phyloP scores from a whole-genome alignment of 2,329 filamentous ascomycete genomes.

The Apiospora rasikravindrae region DNA sequence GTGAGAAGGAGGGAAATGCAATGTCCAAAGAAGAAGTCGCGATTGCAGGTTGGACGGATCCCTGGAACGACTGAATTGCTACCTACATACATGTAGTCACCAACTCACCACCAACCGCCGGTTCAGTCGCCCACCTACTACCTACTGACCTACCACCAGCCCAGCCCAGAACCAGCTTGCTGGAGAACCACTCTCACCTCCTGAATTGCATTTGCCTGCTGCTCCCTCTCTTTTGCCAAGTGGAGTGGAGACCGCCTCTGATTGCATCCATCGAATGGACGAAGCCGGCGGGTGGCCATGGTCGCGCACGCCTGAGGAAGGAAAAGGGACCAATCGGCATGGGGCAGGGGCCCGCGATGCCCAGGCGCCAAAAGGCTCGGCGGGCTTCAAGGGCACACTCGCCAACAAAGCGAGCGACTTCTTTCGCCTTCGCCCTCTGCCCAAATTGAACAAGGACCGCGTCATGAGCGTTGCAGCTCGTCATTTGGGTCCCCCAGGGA shows the following conservation, averaged over 20 bases:
- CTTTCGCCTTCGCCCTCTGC: background rate
- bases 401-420: too few species aligned
- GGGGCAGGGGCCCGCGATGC: background rate
- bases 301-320: background rate
- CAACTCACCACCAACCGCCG: too few species aligned
- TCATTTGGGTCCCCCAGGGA: background rate
- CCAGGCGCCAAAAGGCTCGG: conserved; percentile 13
- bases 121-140: background rate
- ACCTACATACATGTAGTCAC: too few species aligned
- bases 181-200: background rate
- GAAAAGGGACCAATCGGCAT: background rate
- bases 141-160: too few species aligned
- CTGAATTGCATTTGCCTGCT: background rate
- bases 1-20: background rate
- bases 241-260: background rate
- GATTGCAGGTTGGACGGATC: background rate
- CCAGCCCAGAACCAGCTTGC: too few species aligned
- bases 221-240: background rate
- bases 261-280: background rate
- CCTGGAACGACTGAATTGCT: background rate
- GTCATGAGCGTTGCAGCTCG: background rate
- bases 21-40: background rate
- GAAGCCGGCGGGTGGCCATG: background rate
- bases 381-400: background rate
- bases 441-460: background rate